phyloP scores from a whole-genome alignment of 371 early-diverging fungal genomes.

The Mortierella sp. region DNA sequence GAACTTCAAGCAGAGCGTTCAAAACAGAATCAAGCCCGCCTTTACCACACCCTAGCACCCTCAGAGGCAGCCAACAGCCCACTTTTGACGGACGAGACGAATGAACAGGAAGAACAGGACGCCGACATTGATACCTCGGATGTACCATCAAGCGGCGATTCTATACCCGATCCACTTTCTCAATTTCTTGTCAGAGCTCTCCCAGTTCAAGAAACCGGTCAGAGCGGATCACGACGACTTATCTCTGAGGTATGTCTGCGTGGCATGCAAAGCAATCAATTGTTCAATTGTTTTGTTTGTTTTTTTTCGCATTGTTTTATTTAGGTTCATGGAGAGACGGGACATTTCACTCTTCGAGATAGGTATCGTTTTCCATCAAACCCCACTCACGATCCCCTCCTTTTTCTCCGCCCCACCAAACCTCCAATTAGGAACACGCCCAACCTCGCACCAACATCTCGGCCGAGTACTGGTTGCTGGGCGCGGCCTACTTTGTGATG shows the following conservation, averaged over 20 bases:
- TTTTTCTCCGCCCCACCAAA: neutral
- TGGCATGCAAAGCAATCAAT: neutral
- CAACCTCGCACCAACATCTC: constrained; percentile 49
- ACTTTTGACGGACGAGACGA: neutral
- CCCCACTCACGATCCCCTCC: neutral
- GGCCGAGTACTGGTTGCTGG: constrained; percentile 59
- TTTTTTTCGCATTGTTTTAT: neutral
- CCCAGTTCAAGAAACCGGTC: constrained; percentile 12
- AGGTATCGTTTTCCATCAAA: neutral
- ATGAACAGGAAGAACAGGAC: neutral
- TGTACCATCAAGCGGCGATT: constrained; percentile 5
- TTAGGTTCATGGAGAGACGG: neutral
- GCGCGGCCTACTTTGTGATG: constrained; percentile 65
- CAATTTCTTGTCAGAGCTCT: constrained; percentile 16
- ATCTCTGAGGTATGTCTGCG: constrained; percentile 33
- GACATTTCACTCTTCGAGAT: neutral
- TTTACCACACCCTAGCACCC: neutral
- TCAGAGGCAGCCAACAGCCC: neutral
- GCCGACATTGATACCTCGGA: neutral
- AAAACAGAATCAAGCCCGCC: constrained; percentile 2
- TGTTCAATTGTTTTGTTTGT: neutral
- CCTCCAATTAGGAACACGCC: constrained; percentile 22
- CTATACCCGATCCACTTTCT: constrained; percentile 4
- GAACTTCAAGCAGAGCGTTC: constrained; percentile 26
- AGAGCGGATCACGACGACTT: constrained; percentile 33